Conservation (phyloP, 2,329 filamentous ascomycete genomes). For the Venturia carpophila region DNA sequence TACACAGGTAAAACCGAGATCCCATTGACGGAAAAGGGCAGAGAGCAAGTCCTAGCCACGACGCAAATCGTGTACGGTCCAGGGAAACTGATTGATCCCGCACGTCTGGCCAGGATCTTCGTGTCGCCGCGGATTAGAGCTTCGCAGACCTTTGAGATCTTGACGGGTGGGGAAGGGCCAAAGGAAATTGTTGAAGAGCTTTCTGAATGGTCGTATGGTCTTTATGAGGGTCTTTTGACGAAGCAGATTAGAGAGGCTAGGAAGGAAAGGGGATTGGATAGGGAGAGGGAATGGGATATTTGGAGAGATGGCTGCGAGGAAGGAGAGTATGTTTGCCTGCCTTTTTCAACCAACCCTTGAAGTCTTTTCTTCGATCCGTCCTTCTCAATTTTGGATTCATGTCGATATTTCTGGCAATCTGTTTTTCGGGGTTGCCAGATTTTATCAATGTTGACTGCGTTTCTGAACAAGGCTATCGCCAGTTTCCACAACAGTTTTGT, state of each 20-base stretch:
- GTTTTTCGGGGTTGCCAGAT: not conserved
- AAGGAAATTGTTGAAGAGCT: conserved; percentile 13
- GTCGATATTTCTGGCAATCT: not conserved
- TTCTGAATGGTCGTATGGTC: conserved; percentile 17
- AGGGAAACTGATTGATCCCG: conserved; percentile 45
- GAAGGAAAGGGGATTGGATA: conserved; percentile 48
- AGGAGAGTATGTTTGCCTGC: conserved; percentile 50
- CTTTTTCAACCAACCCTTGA: not conserved
- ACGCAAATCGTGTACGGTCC: conserved; percentile 41
- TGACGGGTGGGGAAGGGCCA: not conserved
- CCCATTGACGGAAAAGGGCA: conserved; percentile 25
- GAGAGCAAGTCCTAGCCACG: conserved; percentile 39
- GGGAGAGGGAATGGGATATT: conserved; percentile 64
- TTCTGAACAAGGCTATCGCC: not conserved
- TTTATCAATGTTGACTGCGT: not conserved
- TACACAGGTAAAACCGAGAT: conserved; percentile 16
- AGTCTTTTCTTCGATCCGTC: not conserved
- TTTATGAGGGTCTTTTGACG: conserved; percentile 16
- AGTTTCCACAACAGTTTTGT: no score
- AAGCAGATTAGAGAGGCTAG: conserved; percentile 30
- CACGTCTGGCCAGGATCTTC: conserved; percentile 40
- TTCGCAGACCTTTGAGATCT: conserved; percentile 38
- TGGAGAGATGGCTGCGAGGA: conserved; percentile 83
- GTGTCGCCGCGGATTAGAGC: conserved; percentile 46
- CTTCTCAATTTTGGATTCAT: not conserved